Base-by-base conservation (phyloP, 73 alveolate genomes). In the Paramecium primaurelia region DNA sequence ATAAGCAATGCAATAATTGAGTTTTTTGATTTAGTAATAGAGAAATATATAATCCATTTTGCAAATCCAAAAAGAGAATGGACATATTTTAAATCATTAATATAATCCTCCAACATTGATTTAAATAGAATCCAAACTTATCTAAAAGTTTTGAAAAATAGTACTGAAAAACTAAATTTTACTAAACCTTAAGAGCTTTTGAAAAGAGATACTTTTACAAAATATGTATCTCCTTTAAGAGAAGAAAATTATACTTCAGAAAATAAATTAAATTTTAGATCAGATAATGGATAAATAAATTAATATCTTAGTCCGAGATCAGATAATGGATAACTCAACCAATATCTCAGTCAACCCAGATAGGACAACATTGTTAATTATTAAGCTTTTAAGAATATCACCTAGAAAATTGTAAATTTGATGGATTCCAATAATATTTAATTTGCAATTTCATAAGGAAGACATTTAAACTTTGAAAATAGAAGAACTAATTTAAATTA, bases 41-140 rank as follows among this genome's bases (percentile, higher is more conserved):
- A 75, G 20, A 75, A 75, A 75, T 75, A 75, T n/a, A 75, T 75
- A 32, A 75, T 12, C 42, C 88, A 75, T 37, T 40, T 75, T 18
- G 30, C 59, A n/a, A 75, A 75, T 75, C 88, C 88, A 3, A 75
- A 75, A 75, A 5, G 64, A 40, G 88, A 75, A 40, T 75, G 88
- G 88, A 16, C 32, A 6, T 75, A 75, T n/a, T 75, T 75, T 75
- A 75, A 75, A 75, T 75, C 88, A 32, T n/a, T 75, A n/a, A 16
- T 75, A 75, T 26, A 75, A 75, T 32, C 59, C 18, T 32, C 59
- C 22, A 18, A 75, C 30, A 16, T 36, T 36, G 88, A 75, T 75
- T 75, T 75, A 36, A 40, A 40, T 18, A 75, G 88, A 36, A 75
- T 75, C 25, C 59, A 75, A 36, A 75, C 42, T 6, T 75, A 75